Evolutionary conservation across 345 rosid species (phyloP).

Genomic region (Carallia pectinifolia): DNA sequence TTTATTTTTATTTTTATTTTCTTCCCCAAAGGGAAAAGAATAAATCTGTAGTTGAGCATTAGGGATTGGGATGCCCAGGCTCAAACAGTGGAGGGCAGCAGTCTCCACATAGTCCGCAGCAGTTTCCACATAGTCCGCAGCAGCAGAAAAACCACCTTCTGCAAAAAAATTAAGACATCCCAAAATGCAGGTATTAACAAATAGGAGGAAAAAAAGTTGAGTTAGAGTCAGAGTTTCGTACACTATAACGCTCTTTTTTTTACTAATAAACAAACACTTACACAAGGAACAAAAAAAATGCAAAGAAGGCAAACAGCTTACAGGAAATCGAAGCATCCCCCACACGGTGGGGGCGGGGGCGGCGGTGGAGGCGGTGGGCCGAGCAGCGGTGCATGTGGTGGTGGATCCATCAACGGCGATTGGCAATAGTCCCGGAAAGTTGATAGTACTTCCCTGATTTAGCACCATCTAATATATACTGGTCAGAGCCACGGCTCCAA

Average conservation of each 20-base stretch:
- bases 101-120: constrained; percentile 49
- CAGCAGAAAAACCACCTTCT: constrained; percentile 58
- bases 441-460: too few relatives aligned
- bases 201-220: too few relatives aligned
- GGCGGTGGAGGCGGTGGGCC: constrained; percentile 19
- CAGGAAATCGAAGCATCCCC: constrained; percentile 44
- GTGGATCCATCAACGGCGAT: constrained; percentile 6
- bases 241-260: too few relatives aligned
- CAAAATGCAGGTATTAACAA: too few relatives aligned
- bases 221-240: too few relatives aligned
- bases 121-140: constrained; percentile 45
- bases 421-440: background rate
- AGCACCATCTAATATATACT: too few relatives aligned
- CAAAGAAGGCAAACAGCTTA: constrained; percentile 17
- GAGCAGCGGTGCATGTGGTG: constrained; percentile 43
- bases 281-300: background rate
- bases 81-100: constrained; percentile 64
- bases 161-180: constrained; percentile 1
- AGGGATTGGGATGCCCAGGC: constrained; percentile 47
- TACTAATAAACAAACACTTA: background rate
- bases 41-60: background rate
- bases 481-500: constrained; percentile 14
- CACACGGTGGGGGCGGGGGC: constrained; percentile 17
- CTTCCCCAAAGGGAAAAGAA: background rate
- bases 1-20: too few relatives aligned